Evolutionary conservation across 306 rosid genomes (phyloP).

Genomic region (Arachis hypogaea): DNA sequence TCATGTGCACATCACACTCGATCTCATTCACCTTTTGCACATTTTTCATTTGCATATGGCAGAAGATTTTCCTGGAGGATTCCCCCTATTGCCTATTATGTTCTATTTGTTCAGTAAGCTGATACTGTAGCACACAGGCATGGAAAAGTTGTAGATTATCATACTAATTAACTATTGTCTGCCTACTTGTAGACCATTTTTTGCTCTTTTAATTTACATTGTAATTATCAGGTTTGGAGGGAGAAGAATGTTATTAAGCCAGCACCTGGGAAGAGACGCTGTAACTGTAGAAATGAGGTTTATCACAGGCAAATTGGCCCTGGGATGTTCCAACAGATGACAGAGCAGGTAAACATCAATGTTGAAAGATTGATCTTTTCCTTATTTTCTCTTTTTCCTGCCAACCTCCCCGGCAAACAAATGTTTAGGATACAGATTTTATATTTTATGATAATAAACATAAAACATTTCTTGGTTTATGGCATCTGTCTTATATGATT

Average conservation of each 20-base stretch:
- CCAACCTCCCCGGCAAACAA: too few relatives aligned
- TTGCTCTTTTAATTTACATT: slow-evolving; percentile 22
- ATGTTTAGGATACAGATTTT: not conserved
- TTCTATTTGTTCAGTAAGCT: not conserved
- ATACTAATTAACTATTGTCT: not conserved
- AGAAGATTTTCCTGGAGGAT: not conserved
- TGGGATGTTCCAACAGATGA: slow-evolving; percentile 90
- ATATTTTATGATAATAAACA: not conserved
- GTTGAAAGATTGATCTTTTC: not conserved
- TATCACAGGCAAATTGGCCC: slow-evolving; percentile 87
- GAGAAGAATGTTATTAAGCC: slow-evolving; percentile 72
- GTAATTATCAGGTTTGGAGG: slow-evolving; percentile 66
- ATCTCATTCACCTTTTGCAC: slow-evolving; percentile 1
- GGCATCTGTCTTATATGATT: not conserved
- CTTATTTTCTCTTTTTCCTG: not conserved
- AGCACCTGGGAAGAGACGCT: slow-evolving; percentile 81
- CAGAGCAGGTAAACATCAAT: slow-evolving; percentile 63
- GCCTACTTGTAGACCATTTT: not conserved
- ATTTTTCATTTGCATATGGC: not conserved
- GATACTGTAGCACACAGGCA: slow-evolving; percentile 1
- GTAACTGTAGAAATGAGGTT: slow-evolving; percentile 84
- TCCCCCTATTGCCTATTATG: not conserved
- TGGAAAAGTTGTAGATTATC: slow-evolving; percentile 8
- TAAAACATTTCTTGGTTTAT: slow-evolving; percentile 1
- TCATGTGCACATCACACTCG: not conserved